Conservation (phyloP, 2,329 filamentous ascomycete genomes). For the Colletotrichum sublineola region DNA sequence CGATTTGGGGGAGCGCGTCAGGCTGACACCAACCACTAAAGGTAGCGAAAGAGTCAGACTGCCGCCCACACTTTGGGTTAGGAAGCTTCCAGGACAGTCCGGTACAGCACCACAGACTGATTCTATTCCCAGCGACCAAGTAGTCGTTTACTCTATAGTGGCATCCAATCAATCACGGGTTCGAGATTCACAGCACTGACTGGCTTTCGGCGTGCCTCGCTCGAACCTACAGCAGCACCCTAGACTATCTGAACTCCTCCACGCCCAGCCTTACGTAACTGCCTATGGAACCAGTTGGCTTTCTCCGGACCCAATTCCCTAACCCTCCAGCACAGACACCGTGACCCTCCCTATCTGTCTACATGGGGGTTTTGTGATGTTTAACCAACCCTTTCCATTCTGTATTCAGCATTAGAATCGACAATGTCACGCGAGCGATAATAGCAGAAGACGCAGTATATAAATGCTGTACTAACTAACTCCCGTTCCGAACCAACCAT, state of each 20-base stretch:
- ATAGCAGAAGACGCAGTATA: not conserved
- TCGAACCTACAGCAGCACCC: not conserved
- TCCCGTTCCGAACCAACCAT: not conserved
- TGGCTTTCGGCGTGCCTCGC: not conserved
- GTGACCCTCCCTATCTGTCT: not conserved
- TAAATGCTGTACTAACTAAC: not conserved
- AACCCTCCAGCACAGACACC: not conserved
- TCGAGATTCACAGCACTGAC: not conserved
- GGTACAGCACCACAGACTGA: not conserved
- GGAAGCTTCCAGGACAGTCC: not conserved
- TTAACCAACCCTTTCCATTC: not conserved
- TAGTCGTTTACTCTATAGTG: not conserved
- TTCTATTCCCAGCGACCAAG: not conserved
- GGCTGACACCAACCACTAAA: constrained; percentile 34
- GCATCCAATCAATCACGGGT: not conserved
- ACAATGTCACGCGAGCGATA: not conserved
- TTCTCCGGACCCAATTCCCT: constrained; percentile 23
- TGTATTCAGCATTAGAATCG: not conserved
- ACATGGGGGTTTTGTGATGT: not conserved
- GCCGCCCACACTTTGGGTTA: not conserved
- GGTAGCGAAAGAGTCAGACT: not conserved
- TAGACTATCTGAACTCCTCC: not conserved
- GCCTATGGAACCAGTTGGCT: not conserved
- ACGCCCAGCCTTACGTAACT: constrained; percentile 22
- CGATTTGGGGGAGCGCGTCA: constrained; percentile 41